These are phyloP conservation scores for Pseudotulostoma volvatum DNA, from an alignment of 495 filamentous ascomycete species.

Conservation along the genomic window DNA sequence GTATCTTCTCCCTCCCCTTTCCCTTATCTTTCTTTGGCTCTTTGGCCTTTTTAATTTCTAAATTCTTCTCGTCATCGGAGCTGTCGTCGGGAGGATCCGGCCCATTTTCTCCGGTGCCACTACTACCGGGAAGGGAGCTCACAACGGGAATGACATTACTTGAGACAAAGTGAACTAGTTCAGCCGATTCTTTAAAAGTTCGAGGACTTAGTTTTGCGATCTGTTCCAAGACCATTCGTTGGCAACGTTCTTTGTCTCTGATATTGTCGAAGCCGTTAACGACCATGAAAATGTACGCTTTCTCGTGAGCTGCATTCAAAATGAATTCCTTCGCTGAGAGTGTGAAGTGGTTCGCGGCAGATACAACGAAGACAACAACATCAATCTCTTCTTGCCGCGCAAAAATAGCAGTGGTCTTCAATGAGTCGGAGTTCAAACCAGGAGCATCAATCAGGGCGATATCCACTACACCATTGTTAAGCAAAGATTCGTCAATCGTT, in stretches of 20 bases:
- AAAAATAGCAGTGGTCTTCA: conserved; percentile 94
- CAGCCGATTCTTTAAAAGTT: conserved; percentile 81
- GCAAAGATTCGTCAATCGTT: conserved; percentile 77
- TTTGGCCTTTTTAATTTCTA: conserved; percentile 21
- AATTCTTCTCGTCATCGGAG: conserved; percentile 28
- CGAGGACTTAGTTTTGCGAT: conserved; percentile 68
- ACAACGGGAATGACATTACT: conserved; percentile 78
- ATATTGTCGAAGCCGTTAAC: conserved; percentile 96
- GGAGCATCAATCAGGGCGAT: conserved; percentile 96
- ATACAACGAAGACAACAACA: conserved; percentile 96
- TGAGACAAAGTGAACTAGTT: conserved; percentile 94
- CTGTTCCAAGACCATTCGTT: conserved; percentile 85
- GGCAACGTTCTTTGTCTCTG: conserved; percentile 67
- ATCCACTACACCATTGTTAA: conserved; percentile 95
- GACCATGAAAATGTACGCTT: conserved; percentile 97
- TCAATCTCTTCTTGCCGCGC: conserved; percentile 97
- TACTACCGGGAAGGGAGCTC: conserved; percentile 30
- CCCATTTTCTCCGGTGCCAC: conserved; percentile 36
- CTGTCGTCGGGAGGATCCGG: conserved; percentile 36
- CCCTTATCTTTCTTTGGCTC: conserved; percentile 62
- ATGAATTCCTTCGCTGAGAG: conserved; percentile 94
- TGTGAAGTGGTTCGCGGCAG: conserved; percentile 94
- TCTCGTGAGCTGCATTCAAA: conserved; percentile 84
- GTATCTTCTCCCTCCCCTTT: conserved; percentile 71
- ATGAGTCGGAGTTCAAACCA: conserved; percentile 83